Evolutionary conservation across 192 early-diverging fungal genomes (phyloP).

Genomic region (Funneliformis mosseae): DNA sequence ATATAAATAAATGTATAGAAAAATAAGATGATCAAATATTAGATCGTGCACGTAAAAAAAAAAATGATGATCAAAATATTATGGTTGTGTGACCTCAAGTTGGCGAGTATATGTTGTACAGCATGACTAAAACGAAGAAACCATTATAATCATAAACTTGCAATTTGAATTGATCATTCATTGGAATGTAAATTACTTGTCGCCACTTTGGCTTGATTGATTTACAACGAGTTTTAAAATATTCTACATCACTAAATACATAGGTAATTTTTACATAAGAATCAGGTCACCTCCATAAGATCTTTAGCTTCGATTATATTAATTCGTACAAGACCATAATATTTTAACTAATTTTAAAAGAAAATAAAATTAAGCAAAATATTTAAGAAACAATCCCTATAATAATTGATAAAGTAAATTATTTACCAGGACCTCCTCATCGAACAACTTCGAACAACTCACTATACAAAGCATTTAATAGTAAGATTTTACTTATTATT

Average conservation of each 20-base stretch:
- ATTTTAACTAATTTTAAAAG: conserved; percentile 30
- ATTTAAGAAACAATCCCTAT: too few relatives aligned
- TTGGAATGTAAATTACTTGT: conserved; percentile 86
- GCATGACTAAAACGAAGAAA: too few relatives aligned
- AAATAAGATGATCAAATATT: too few relatives aligned
- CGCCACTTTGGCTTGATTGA: conserved; percentile 89
- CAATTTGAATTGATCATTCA: conserved; percentile 67
- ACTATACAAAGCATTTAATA: too few relatives aligned
- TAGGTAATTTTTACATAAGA: conserved; percentile 78
- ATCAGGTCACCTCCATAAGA: conserved; percentile 83
- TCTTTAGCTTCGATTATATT: conserved; percentile 70
- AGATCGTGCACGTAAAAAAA: too few relatives aligned
- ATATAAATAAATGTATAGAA: too few relatives aligned
- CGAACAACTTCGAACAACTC: too few relatives aligned
- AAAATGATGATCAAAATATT: too few relatives aligned
- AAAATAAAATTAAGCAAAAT: neutral
- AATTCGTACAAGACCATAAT: conserved; percentile 76
- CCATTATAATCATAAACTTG: conserved; percentile 85
- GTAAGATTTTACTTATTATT: too few relatives aligned
- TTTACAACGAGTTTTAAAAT: conserved; percentile 79
- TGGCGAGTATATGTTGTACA: too few relatives aligned
- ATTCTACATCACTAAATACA: conserved; percentile 49
- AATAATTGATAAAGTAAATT: neutral
- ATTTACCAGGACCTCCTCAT: neutral
- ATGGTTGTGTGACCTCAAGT: too few relatives aligned